Conservation (phyloP, 768 basidiomycete species). For the Phallus indusiatus region DNA sequence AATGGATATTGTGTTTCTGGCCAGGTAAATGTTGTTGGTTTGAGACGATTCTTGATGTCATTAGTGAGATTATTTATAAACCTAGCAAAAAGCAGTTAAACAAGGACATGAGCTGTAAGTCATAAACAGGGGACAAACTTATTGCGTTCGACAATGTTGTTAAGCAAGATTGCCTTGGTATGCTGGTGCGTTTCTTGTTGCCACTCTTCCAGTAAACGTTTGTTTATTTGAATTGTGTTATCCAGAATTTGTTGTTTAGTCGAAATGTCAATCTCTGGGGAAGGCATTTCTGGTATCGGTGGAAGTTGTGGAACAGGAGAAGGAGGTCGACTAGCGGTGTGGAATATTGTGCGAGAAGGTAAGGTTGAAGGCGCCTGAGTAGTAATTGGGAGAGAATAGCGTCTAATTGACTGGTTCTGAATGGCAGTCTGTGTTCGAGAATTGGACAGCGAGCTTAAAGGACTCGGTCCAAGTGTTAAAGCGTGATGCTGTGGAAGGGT, state of each 20-base stretch:
- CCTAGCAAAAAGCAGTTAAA: neutral
- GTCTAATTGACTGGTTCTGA: neutral
- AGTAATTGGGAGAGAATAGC: neutral
- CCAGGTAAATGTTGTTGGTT: conserved; percentile 2
- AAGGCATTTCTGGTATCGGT: neutral
- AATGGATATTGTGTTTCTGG: conserved; percentile 7
- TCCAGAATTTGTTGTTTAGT: conserved; percentile 1
- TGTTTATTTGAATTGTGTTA: conserved; percentile 1
- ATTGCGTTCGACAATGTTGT: conserved; percentile 4
- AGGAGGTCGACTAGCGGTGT: neutral
- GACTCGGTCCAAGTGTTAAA: neutral
- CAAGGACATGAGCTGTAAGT: neutral
- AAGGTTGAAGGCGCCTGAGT: neutral
- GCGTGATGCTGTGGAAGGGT: neutral
- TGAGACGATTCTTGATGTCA: conserved; percentile 3
- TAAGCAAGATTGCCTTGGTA: conserved; percentile 1
- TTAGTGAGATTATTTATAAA: conserved; percentile 2
- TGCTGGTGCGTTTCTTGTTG: neutral
- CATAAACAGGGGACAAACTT: neutral
- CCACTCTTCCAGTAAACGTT: neutral
- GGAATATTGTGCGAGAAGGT: neutral
- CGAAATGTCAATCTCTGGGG: neutral
- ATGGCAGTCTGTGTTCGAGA: neutral
- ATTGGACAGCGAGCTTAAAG: neutral
- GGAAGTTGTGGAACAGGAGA: neutral